Evolutionary conservation across 352 stramenopile genomes (phyloP).

Genomic region (Aphanomyces euteiches): DNA sequence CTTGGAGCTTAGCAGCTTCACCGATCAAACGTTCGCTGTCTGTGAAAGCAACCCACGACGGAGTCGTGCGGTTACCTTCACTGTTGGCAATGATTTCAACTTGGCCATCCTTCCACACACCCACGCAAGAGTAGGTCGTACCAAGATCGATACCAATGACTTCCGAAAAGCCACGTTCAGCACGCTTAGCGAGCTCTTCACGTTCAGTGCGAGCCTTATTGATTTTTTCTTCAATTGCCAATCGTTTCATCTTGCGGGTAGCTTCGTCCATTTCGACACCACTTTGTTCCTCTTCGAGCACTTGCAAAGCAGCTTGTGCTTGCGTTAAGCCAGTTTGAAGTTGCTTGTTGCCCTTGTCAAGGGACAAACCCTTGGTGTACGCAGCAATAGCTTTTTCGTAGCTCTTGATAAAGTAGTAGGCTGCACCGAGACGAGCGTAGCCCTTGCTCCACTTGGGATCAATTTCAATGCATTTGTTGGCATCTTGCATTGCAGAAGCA

Average conservation of each 20-base stretch:
- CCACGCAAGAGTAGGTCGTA: conserved; percentile 42
- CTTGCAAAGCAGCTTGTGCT: conserved; percentile 74
- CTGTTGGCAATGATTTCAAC: conserved; percentile 42
- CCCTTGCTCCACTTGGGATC: conserved; percentile 84
- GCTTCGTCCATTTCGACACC: conserved; percentile 86
- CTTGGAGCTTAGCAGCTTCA: conserved; percentile 79
- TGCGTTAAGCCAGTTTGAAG: conserved; percentile 78
- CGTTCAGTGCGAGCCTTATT: conserved; percentile 85
- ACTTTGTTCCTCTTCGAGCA: conserved; percentile 79
- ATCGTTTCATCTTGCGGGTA: conserved; percentile 87
- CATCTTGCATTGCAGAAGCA: conserved; percentile 76
- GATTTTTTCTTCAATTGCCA: conserved; percentile 88
- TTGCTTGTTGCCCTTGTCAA: conserved; percentile 83
- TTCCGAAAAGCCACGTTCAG: conserved; percentile 82
- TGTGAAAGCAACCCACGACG: conserved; percentile 87
- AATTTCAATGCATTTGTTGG: conserved; percentile 82
- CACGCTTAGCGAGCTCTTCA: conserved; percentile 76
- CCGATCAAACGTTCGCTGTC: conserved; percentile 79
- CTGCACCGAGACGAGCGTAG: conserved; percentile 78
- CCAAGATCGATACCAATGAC: conserved; percentile 44
- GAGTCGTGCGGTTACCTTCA: conserved; percentile 88
- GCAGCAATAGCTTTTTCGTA: conserved; percentile 81
- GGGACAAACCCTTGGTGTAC: conserved; percentile 72
- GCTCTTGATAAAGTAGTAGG: conserved; percentile 87
- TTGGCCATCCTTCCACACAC: conserved; percentile 37